A percentile compares a stretch with the other conserved stretches of the same genome.
Conservation (phyloP, 495 filamentous ascomycete species). For the Penicillium diatomitis region DNA sequence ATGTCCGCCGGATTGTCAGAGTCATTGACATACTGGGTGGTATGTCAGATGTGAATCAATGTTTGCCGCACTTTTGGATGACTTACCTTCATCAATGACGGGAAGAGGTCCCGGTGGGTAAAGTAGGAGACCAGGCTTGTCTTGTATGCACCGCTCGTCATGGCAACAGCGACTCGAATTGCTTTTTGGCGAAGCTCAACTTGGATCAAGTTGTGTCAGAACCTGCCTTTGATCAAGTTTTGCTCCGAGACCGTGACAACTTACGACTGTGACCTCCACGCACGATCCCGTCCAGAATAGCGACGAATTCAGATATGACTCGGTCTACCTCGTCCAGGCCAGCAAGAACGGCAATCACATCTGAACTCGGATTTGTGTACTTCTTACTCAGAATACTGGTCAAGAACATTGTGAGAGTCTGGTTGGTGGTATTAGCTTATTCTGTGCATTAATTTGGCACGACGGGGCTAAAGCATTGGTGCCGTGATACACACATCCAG, state of each 20-base stretch:
- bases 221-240: not conserved
- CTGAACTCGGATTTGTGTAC: conserved; percentile 92
- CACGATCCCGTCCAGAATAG: conserved; percentile 69
- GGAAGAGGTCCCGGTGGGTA: conserved; percentile 89
- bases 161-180: conserved; percentile 68
- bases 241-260: conserved; percentile 13
- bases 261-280: conserved; percentile 65
- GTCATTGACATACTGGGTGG: conserved; percentile 74
- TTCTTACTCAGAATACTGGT: conserved; percentile 71
- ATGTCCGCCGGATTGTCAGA: conserved; percentile 51
- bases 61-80: not conserved
- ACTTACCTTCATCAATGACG: conserved; percentile 83
- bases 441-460: not conserved
- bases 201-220: conserved; percentile 17
- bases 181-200: conserved; percentile 71
- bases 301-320: conserved; percentile 82
- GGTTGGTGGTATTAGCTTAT: conserved; percentile 29
- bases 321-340: conserved; percentile 81
- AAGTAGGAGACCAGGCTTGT: conserved; percentile 92
- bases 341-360: conserved; percentile 82
- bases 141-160: conserved; percentile 87
- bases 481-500: conserved; percentile 61
- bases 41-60: not conserved
- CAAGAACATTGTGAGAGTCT: conserved; percentile 91
- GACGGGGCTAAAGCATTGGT: not conserved